Base-by-base conservation (phyloP, 2,329 filamentous ascomycete species). In the Neoascochyta sp. region DNA sequence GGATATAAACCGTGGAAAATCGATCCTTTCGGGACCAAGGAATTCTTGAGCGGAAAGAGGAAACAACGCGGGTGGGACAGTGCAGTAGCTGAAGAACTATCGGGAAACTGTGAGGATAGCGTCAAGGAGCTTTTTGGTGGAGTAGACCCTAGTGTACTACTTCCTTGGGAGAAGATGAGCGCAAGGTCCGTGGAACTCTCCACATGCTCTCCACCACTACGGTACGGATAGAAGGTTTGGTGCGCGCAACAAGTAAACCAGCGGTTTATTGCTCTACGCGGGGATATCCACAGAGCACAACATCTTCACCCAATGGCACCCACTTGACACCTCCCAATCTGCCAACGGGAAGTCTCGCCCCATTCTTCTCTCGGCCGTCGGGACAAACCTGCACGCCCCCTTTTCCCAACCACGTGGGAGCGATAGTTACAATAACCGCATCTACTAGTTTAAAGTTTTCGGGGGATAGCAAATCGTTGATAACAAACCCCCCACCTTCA, bases 391-490 rank as follows among this genome's bases (percentile, higher is more conserved):
- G 72, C 7, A 95, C 85, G 6, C 87, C 87, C 3, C 85, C 86
- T 37, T 76, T 72, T 2, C 90, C 90, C n/a, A 96, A 71, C 77
- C 87, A 96, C 0, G 80, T 86, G 7, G 90, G 90, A 3, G 90
- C 88, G 52, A 95, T 80, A 0, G 90, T 95, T 35, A 95, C 73
- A 49, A 96, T 83, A 27, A 95, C 80, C 2, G 82, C 82, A 54
- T 86, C 75, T 22, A 94, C 70, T 7, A 88, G 66, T n/a, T 59
- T 49, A 10, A 76, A 68, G 49, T 80, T 77, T 16, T 68, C 66
- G 3, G 75, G 70, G 21, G 74, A 69, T n/a, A 96, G 70, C 11
- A 96, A 65, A 20, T 83, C 77, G 56, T 92, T 93, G 56, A 96
- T 86, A 18, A 95, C 79, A 8, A 72, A 69, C 0, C 77, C 89